phyloP scores from a whole-genome alignment of 225 moss, liverwort and hornwort genomes.

The Antitrichia curtipendula region DNA sequence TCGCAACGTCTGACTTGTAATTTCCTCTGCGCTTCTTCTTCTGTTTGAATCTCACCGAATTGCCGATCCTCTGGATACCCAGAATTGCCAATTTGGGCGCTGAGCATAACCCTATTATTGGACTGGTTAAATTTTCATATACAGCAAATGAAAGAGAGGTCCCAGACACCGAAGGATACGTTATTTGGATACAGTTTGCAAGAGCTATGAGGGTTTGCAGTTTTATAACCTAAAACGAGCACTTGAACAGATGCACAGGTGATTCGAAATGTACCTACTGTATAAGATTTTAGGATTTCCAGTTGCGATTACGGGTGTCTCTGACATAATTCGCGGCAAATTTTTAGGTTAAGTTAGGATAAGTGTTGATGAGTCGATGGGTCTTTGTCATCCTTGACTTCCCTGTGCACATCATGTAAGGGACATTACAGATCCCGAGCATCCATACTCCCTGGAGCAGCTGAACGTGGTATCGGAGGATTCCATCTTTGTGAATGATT shows the following conservation, averaged over 20 bases:
- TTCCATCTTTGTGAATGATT: conserved; percentile 69
- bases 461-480: conserved; percentile 90
- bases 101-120: neutral
- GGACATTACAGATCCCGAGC: conserved; percentile 97
- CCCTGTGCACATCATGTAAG: conserved; percentile 69
- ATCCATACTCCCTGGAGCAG: conserved; percentile 93
- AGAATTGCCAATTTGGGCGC: neutral
- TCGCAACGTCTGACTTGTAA: neutral
- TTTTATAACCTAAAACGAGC: neutral
- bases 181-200: neutral
- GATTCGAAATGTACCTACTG: neutral
- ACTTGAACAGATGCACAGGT: neutral
- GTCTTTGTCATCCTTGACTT: conserved; percentile 29
- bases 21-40: neutral
- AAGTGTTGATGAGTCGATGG: neutral
- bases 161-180: neutral
- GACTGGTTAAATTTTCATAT: neutral
- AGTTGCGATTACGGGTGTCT: neutral
- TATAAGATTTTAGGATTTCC: neutral
- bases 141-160: neutral
- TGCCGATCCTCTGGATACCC: neutral
- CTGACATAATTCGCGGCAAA: neutral
- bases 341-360: neutral
- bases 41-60: neutral
- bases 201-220: neutral